Conservation (phyloP, 768 basidiomycete species). For the Coprinopsis strossmayeri region DNA sequence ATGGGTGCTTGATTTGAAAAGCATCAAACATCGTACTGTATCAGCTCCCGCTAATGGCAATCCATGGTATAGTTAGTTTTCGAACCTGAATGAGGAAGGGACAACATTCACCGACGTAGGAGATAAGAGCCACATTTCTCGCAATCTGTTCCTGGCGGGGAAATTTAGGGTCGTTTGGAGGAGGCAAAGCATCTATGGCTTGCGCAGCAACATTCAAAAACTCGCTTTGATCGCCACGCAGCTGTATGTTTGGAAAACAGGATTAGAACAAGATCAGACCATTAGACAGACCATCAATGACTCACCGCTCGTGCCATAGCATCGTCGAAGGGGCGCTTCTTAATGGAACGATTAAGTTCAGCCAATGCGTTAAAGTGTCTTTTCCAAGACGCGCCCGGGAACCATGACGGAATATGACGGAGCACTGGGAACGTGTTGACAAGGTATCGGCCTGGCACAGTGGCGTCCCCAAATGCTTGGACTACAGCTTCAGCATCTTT, state of each 20-base stretch:
- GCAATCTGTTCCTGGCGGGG: not conserved
- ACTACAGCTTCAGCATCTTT: not conserved
- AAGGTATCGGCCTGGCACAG: constrained; percentile 27
- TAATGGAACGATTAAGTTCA: not conserved
- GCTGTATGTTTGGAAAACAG: not conserved
- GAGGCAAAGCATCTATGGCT: not conserved
- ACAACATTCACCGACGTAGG: not conserved
- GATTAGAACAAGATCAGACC: not conserved
- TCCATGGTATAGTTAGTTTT: not conserved
- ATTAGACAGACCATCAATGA: not conserved
- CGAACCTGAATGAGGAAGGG: not conserved
- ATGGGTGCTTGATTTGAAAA: not conserved
- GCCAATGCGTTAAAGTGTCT: constrained; percentile 22
- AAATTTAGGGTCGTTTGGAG: not conserved
- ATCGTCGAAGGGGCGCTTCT: not conserved
- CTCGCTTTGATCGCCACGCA: not conserved
- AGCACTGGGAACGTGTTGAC: constrained; percentile 33
- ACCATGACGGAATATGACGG: constrained; percentile 8
- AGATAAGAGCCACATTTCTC: not conserved
- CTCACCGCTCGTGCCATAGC: not conserved
- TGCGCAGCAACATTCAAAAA: not conserved
- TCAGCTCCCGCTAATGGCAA: not conserved
- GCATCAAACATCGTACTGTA: not conserved
- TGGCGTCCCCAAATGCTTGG: not conserved
- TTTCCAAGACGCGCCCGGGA: constrained; percentile 59